Evolutionary conservation across 306 rosid genomes (phyloP).

Genomic region (Lathyrus tuberosus): DNA sequence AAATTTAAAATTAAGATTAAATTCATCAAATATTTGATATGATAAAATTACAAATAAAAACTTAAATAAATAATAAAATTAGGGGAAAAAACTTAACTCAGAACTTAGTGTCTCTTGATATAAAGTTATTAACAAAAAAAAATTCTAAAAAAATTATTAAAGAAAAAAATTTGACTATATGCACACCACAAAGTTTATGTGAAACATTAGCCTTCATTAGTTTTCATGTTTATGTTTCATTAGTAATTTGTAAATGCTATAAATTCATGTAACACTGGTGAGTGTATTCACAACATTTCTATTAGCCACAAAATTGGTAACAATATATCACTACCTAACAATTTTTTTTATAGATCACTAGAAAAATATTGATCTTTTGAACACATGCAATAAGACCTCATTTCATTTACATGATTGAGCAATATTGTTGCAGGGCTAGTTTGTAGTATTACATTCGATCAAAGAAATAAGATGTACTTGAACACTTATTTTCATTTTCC

Average conservation of each 20-base stretch:
- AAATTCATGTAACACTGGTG: background rate
- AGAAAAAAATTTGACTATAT: background rate
- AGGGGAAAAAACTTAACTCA: no score
- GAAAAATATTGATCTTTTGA: background rate
- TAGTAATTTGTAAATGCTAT: background rate
- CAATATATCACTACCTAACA: background rate
- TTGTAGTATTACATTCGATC: background rate
- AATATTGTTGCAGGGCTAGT: background rate
- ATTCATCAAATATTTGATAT: no score
- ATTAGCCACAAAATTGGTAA: background rate
- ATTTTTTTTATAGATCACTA: background rate
- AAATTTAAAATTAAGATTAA: no score
- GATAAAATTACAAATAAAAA: no score
- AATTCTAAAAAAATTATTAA: no score
- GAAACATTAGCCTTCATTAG: background rate
- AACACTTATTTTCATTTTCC: constrained; percentile 43
- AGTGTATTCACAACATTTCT: background rate
- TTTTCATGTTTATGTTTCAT: background rate
- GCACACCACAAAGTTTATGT: background rate
- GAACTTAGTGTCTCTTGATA: no score
- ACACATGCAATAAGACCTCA: background rate
- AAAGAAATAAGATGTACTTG: constrained; percentile 36
- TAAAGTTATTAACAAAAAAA: no score
- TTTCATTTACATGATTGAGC: constrained; percentile 13
- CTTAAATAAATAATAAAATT: no score